Base-by-base conservation (phyloP, 2,329 filamentous ascomycete genomes). In the Neofusicoccum umdonicola region DNA sequence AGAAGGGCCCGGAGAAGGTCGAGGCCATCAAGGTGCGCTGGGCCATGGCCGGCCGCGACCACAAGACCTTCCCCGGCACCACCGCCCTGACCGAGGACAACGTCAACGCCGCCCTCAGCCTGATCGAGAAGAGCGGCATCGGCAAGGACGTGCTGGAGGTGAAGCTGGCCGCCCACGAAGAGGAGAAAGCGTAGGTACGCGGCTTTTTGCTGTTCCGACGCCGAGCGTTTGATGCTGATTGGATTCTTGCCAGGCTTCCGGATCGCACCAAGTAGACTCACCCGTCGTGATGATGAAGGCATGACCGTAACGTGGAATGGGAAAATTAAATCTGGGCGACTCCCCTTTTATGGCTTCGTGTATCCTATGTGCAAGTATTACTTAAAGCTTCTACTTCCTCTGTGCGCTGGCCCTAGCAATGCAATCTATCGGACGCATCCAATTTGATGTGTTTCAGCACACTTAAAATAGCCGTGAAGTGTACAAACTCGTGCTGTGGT, bases 111-210 rank as follows among this genome's bases (percentile, higher is more conserved):
- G 69, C 73, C 41, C 63, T 77, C 50, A 66, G 66, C 45, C 71
- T 76, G 69, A 71, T 77, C 39, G 68, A 69, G 69, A 67, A 68
- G 12, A 65, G 69, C 41, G 72, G 73, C 17, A 69, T 70, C 9
- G 74, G 72, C 45, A 72, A 72, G 67, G 76, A 78, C 66, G 71
- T 75, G 13, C 68, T 78, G 50, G 74, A 77, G 61, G 71, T 77
- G 3, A 72, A 72, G 61, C 50, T 76, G 35, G 60, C 47, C 50
- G 54, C 17, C 35, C 12, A 65, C 22, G 44, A 47, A 22, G 66
- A 66, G 51, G 50, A 67, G 50, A 66, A 67, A 63, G 65, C 66
- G 68, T 65, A 68, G 52, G 62, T 57, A 63, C 27, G 62, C 34
- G 45, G 62, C 63, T 57, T 17, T n/a, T n/a, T 13, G 12, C 13